Conservation (phyloP, 2,329 filamentous ascomycete genomes). For the Cladosporium velox region DNA sequence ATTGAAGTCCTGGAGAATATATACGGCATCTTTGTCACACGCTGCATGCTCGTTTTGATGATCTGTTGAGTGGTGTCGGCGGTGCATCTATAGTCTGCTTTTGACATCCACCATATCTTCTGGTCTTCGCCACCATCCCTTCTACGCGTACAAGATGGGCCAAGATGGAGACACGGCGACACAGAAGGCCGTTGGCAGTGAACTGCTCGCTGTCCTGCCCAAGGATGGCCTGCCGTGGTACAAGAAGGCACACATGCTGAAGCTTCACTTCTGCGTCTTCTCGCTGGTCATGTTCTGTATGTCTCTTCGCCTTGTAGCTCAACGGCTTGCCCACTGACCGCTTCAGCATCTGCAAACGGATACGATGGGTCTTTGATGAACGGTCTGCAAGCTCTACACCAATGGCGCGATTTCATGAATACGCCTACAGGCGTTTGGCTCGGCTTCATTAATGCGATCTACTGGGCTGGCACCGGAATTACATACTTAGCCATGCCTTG, state of each 20-base stretch:
- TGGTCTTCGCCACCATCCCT: neutral
- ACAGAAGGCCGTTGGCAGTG: constrained; percentile 24
- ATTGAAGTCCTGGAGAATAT: neutral
- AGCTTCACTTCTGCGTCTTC: constrained; percentile 23
- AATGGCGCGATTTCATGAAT: constrained; percentile 39
- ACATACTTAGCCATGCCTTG: constrained; percentile 35
- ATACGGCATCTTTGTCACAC: neutral
- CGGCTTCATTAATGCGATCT: constrained; percentile 32
- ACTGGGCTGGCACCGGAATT: constrained; percentile 34
- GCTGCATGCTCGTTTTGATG: neutral
- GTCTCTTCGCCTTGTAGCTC: constrained; percentile 4
- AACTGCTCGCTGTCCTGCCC: constrained; percentile 24
- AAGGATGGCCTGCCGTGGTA: constrained; percentile 25
- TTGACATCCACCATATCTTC: neutral
- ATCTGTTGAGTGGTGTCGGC: neutral
- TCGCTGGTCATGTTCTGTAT: constrained; percentile 25
- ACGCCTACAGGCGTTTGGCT: constrained; percentile 34
- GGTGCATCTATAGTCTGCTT: neutral
- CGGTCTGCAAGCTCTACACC: constrained; percentile 34
- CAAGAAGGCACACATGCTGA: constrained; percentile 26
- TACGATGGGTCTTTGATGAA: constrained; percentile 26
- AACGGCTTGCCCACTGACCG: neutral
- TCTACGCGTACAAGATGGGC: neutral
- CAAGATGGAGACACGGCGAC: neutral
- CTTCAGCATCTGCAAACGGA: constrained; percentile 21